Evolutionary conservation across 768 basidiomycete species (phyloP).

Genomic region (Neoboletus brunneissimus): DNA sequence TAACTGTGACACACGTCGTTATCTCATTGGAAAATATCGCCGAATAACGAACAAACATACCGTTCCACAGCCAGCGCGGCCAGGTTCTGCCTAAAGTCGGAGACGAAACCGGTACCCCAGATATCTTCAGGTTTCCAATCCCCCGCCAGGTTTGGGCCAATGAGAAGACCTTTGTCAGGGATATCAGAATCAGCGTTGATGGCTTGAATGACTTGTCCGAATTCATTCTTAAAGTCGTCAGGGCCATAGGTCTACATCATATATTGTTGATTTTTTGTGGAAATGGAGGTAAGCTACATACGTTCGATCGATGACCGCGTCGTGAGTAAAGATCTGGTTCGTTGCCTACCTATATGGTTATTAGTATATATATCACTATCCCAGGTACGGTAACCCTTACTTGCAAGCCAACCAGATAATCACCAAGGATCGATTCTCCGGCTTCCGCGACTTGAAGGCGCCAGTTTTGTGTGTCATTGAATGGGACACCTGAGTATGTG

Average conservation of each 20-base stretch:
- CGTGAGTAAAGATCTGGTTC: constrained; percentile 74
- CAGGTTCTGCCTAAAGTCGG: constrained; percentile 41
- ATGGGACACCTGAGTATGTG: constrained; percentile 46
- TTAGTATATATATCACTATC: not conserved
- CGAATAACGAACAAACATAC: constrained; percentile 26
- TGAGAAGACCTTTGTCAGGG: constrained; percentile 43
- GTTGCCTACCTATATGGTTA: constrained; percentile 55
- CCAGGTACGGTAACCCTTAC: not conserved
- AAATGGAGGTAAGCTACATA: not conserved
- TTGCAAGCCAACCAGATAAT: constrained; percentile 58
- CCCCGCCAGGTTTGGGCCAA: constrained; percentile 63
- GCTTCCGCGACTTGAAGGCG: constrained; percentile 52
- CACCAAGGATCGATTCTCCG: constrained; percentile 61
- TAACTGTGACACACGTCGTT: constrained; percentile 40
- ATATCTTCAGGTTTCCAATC: constrained; percentile 52
- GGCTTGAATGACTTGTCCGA: constrained; percentile 38
- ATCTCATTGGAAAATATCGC: not conserved
- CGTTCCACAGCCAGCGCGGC: constrained; percentile 53
- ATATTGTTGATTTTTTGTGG: not conserved
- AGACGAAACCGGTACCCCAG: constrained; percentile 51
- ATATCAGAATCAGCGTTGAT: constrained; percentile 41
- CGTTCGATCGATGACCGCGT: constrained; percentile 29
- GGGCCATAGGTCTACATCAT: constrained; percentile 23
- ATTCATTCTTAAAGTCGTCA: constrained; percentile 50
- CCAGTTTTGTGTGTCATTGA: constrained; percentile 60